Evolutionary conservation across 2,329 filamentous ascomycete species (phyloP).

Genomic region (Trichoderma sp.): DNA sequence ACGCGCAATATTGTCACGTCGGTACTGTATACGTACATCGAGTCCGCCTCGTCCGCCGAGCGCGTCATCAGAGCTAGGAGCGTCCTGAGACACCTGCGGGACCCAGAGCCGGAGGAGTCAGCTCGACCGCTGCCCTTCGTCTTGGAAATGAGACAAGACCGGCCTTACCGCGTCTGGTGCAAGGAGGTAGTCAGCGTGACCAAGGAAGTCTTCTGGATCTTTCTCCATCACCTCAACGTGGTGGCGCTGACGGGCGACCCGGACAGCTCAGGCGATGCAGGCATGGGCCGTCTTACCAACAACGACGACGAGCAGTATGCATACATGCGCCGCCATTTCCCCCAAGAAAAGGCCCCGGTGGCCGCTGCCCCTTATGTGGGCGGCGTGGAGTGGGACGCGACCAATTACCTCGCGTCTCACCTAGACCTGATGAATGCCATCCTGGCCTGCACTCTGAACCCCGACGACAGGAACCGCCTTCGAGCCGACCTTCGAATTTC

Average conservation of each 20-base stretch:
- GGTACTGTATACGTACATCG: constrained; percentile 83
- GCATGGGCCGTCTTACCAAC: constrained; percentile 26
- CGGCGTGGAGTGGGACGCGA: constrained; percentile 97
- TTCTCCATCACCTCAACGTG: constrained; percentile 90
- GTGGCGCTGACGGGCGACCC: constrained; percentile 57
- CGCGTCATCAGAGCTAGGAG: constrained; percentile 66
- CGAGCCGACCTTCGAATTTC: constrained; percentile 77
- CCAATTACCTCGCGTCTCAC: constrained; percentile 91
- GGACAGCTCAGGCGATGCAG: constrained; percentile 24
- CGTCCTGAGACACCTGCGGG: constrained; percentile 77
- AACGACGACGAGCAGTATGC: constrained; percentile 47
- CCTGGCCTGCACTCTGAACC: constrained; percentile 72
- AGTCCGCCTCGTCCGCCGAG: constrained; percentile 60
- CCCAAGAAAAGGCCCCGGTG: constrained; percentile 81
- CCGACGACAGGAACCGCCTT: constrained; percentile 69
- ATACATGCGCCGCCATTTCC: constrained; percentile 73
- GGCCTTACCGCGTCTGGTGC: constrained; percentile 91
- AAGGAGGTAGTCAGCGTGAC: constrained; percentile 90
- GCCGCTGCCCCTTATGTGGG: constrained; percentile 94
- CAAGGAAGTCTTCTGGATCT: constrained; percentile 99
- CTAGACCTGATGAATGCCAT: constrained; percentile 91
- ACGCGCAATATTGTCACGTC: constrained; percentile 89
- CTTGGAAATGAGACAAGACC: constrained; percentile 78
- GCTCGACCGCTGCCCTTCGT: constrained; percentile 81
- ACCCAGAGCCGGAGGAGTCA: constrained; percentile 73